A percentile compares a stretch with the other conserved stretches of the same genome.
phyloP scores from a whole-genome alignment of 108 stramenopile genomes.

The Nitzschia sp. region DNA sequence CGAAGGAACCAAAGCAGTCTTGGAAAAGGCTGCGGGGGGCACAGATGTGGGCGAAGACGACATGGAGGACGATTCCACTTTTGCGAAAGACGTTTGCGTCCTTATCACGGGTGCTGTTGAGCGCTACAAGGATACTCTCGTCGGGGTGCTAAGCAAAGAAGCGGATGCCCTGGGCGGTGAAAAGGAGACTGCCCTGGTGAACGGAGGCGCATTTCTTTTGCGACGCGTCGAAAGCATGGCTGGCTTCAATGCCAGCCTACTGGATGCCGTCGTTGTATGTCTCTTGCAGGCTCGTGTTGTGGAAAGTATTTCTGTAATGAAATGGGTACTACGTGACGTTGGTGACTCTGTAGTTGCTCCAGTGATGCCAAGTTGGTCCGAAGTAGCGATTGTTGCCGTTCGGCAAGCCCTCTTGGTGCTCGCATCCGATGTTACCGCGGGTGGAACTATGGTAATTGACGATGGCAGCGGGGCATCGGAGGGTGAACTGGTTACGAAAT shows the following conservation, averaged over 20 bases:
- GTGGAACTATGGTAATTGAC: conserved; percentile 33
- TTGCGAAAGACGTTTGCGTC: conserved; percentile 44
- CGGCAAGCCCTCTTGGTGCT: conserved; percentile 43
- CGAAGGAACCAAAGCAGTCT: conserved; percentile 25
- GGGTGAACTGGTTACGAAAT: conserved; percentile 28
- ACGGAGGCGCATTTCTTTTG: conserved; percentile 52
- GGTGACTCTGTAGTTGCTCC: conserved; percentile 6
- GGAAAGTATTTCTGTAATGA: conserved; percentile 43
- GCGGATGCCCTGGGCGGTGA: conserved; percentile 50
- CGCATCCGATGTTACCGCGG: conserved; percentile 44
- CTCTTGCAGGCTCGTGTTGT: conserved; percentile 49
- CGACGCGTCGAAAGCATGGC: conserved; percentile 31
- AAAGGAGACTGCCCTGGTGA: conserved; percentile 40
- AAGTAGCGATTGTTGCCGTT: conserved; percentile 44
- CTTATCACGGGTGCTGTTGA: conserved; percentile 38
- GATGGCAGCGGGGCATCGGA: conserved; percentile 29
- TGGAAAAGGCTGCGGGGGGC: conserved; percentile 25
- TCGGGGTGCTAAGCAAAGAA: conserved; percentile 54
- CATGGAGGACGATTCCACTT: conserved; percentile 45
- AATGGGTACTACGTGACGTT: conserved; percentile 57
- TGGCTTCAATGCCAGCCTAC: conserved; percentile 31
- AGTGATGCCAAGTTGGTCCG: conserved; percentile 51
- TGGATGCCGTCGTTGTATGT: conserved; percentile 37
- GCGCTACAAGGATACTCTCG: conserved; percentile 48
- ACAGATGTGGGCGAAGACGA: conserved; percentile 30